These are phyloP conservation scores for Gynandropsis gynandra DNA, from an alignment of 345 rosid genomes.

Conservation along the genomic window DNA sequence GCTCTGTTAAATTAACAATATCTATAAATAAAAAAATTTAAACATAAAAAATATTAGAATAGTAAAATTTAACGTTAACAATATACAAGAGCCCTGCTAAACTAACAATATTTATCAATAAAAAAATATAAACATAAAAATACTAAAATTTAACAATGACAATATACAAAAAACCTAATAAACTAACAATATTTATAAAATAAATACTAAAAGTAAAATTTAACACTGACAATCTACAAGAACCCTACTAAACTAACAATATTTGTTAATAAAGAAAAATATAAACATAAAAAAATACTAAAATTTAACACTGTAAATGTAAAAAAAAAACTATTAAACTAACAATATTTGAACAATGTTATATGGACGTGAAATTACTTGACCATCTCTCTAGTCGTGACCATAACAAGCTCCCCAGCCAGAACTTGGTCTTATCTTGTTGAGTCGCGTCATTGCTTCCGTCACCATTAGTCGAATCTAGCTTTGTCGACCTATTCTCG, in stretches of 20 bases:
- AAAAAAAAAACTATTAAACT: background rate
- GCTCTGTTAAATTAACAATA: no score
- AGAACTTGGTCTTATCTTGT: conserved; percentile 34
- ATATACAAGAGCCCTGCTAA: background rate
- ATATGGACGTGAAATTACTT: conserved; percentile 41
- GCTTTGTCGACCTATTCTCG: conserved; percentile 13
- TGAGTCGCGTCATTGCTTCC: conserved; percentile 17
- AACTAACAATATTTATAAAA: no score
- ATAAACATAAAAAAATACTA: no score
- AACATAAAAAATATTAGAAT: no score
- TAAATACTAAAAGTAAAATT: no score
- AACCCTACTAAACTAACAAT: background rate
- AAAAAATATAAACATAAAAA: no score
- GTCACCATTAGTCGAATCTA: conserved; percentile 28
- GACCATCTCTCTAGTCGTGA: conserved; percentile 64
- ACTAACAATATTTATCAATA: no score
- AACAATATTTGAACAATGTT: conserved; percentile 14
- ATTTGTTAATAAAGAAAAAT: no score
- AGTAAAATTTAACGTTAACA: background rate
- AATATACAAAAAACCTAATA: no score
- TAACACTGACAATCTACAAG: background rate
- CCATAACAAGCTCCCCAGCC: conserved; percentile 66
- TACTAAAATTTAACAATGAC: no score
- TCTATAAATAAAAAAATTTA: no score
- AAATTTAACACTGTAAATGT: background rate